Conservation (phyloP, 257 asterid species). For the Phtheirospermum japonicum region DNA sequence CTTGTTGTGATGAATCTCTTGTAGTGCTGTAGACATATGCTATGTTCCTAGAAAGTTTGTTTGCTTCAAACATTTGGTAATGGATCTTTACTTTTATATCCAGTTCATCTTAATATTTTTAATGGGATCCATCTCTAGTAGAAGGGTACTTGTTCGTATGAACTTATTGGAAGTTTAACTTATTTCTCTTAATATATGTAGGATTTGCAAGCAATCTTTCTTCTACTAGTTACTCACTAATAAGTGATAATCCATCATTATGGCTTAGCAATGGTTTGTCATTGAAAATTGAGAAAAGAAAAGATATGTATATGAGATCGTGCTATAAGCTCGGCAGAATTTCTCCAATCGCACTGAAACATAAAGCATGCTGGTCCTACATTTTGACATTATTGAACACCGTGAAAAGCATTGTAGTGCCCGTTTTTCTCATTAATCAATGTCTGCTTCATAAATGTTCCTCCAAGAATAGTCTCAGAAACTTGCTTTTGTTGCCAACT, state of each 20-base stretch:
- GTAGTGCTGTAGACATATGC: not conserved
- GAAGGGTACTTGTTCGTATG: conserved; percentile 15
- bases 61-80: conserved; percentile 11
- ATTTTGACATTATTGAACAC: not conserved
- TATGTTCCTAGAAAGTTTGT: not conserved
- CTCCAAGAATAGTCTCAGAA: conserved; percentile 3
- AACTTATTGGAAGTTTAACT: conserved; percentile 5
- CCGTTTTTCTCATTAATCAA: not conserved
- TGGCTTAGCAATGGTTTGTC: not conserved
- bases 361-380: not conserved
- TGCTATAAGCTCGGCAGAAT: conserved; percentile 8
- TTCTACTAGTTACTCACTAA: conserved; percentile 15
- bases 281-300: not conserved
- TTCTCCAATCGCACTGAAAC: conserved; percentile 11
- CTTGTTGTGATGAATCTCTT: not conserved
- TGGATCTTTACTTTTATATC: not conserved
- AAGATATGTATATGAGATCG: not conserved
- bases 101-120: not conserved
- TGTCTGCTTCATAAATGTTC: conserved; percentile 12
- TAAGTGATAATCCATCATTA: conserved; percentile 6
- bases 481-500: conserved; percentile 20
- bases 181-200: not conserved
- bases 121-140: conserved; percentile 4
- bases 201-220: conserved; percentile 13
- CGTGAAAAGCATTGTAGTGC: conserved; percentile 6